Conservation (phyloP, 2,329 filamentous ascomycete species). For the Fusarium sp. region DNA sequence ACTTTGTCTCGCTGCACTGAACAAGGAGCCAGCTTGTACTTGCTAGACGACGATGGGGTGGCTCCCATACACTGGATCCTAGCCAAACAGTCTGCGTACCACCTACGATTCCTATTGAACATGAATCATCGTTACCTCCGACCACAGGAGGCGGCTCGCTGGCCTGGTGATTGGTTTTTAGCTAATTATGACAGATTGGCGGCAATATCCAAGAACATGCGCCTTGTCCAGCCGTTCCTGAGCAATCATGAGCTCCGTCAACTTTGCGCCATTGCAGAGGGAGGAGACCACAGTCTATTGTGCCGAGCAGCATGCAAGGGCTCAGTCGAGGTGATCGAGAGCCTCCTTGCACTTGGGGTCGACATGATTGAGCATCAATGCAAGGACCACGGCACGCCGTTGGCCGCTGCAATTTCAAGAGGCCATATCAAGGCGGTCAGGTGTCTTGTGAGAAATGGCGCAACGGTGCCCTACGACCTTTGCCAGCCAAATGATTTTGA, state of each 20-base stretch:
- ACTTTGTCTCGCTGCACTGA: not conserved
- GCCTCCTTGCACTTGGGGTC: not conserved
- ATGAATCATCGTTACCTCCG: not conserved
- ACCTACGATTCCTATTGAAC: not conserved
- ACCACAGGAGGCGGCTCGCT: not conserved
- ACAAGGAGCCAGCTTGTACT: not conserved
- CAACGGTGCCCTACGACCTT: not conserved
- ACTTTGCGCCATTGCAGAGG: not conserved
- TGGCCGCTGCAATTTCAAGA: not conserved
- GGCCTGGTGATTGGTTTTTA: not conserved
- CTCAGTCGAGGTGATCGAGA: not conserved
- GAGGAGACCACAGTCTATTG: not conserved
- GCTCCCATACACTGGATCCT: not conserved
- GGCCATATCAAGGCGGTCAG: not conserved
- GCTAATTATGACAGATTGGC: not conserved
- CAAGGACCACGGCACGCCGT: not conserved
- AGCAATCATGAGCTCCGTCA: not conserved
- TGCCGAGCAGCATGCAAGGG: not conserved
- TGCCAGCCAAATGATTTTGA: not conserved
- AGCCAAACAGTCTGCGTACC: not conserved
- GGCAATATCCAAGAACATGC: not conserved
- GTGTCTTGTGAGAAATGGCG: not conserved
- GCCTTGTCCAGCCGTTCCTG: not conserved
- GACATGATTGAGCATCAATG: not conserved
- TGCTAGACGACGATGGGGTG: rapidly evolving